phyloP scores from a whole-genome alignment of 352 stramenopile species.

The Phytophthora aleatoria region DNA sequence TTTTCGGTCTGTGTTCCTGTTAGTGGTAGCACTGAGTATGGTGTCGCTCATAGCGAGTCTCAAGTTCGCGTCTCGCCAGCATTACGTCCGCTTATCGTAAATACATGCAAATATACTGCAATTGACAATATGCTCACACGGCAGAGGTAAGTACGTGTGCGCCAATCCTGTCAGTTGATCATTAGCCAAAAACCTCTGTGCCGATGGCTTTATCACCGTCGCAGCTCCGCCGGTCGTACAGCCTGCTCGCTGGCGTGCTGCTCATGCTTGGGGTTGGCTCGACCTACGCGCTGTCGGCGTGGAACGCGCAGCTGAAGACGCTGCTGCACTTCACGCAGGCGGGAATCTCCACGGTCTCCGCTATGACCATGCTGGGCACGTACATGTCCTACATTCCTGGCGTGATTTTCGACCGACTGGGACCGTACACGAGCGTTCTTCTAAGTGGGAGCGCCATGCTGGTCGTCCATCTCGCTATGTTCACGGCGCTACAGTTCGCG shows the following conservation, averaged over 20 bases:
- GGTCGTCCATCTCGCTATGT: slow-evolving; percentile 47
- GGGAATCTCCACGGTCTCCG: slow-evolving; percentile 75
- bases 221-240: slow-evolving; percentile 39
- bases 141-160: not conserved
- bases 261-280: slow-evolving; percentile 80
- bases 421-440: slow-evolving; percentile 61
- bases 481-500: slow-evolving; percentile 44
- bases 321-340: slow-evolving; percentile 74
- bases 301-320: slow-evolving; percentile 85
- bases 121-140: slow-evolving; percentile 19
- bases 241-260: slow-evolving; percentile 60
- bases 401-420: slow-evolving; percentile 72
- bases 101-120: slow-evolving; percentile 11
- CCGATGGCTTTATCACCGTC: slow-evolving; percentile 13
- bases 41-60: slow-evolving; percentile 59
- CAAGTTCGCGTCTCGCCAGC: slow-evolving; percentile 38
- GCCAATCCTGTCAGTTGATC: slow-evolving; percentile 6
- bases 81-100: slow-evolving; percentile 19
- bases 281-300: slow-evolving; percentile 80
- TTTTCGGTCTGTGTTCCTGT: slow-evolving; percentile 67
- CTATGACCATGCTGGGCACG: slow-evolving; percentile 74
- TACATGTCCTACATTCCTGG: slow-evolving; percentile 81
- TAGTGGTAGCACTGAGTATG: slow-evolving; percentile 56
- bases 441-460: slow-evolving; percentile 51
- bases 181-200: not conserved